Evolutionary conservation across 495 filamentous ascomycete genomes (phyloP).

Genomic region (Podospora pseudocomata): DNA sequence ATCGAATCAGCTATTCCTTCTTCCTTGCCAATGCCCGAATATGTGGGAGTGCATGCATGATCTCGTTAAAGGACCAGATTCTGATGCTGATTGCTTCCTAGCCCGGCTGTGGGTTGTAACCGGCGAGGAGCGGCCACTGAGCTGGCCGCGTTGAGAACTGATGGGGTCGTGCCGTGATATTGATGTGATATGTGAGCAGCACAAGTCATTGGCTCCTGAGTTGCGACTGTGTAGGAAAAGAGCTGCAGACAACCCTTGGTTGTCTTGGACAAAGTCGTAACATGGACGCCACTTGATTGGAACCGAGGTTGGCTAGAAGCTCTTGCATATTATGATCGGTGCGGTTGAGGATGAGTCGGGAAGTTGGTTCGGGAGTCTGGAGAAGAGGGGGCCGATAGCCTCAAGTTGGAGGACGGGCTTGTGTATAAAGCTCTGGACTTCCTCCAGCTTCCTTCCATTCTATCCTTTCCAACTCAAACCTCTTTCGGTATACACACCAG

Average conservation of each 20-base stretch:
- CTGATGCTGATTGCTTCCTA: neutral
- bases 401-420: neutral
- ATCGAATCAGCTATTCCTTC: neutral
- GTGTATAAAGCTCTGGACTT: neutral
- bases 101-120: neutral
- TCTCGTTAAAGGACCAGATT: neutral
- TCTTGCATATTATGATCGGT: neutral
- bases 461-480: neutral
- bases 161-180: neutral
- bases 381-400: neutral
- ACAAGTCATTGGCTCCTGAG: neutral
- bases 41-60: constrained; percentile 1
- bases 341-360: neutral
- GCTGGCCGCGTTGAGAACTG: neutral
- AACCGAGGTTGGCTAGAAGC: neutral
- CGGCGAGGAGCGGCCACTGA: neutral
- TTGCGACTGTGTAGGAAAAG: neutral
- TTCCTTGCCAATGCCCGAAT: neutral
- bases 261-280: neutral
- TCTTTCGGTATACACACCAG: neutral
- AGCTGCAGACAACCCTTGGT: neutral
- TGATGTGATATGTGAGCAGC: constrained; percentile 5
- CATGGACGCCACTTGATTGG: neutral
- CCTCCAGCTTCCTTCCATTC: neutral
- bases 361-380: neutral